phyloP scores from a whole-genome alignment of 768 basidiomycete genomes.

The Boletus sensibilis region DNA sequence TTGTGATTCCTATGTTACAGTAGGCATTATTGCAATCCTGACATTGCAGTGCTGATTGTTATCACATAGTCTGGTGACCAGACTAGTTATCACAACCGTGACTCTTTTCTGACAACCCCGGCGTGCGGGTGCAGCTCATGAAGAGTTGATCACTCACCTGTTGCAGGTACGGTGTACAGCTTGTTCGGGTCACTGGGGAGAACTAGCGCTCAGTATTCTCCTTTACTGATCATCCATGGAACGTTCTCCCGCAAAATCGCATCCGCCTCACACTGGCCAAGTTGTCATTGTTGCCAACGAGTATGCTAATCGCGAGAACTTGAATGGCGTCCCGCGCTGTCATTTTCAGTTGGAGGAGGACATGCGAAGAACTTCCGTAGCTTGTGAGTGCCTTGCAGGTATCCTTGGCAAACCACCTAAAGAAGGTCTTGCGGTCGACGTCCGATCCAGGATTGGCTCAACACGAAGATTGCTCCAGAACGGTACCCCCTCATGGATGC shows the following conservation, averaged over 20 bases:
- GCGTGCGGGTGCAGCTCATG: no score
- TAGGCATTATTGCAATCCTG: no score
- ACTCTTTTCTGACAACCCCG: no score
- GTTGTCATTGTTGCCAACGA: background rate
- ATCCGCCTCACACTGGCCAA: background rate
- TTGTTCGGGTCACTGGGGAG: background rate
- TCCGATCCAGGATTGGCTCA: conserved; percentile 3
- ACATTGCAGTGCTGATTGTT: no score
- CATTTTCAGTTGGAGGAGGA: conserved; percentile 7
- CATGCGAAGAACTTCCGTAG: conserved; percentile 6
- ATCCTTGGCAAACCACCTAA: background rate
- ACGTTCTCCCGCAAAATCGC: background rate
- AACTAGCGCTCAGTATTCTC: background rate
- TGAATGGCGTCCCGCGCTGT: background rate
- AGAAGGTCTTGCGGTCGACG: background rate
- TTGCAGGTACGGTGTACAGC: background rate
- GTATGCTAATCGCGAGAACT: background rate
- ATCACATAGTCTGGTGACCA: no score
- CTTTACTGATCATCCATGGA: background rate
- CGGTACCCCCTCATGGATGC: background rate
- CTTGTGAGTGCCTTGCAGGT: background rate
- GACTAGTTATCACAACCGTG: no score
- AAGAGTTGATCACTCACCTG: no score
- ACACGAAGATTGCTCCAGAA: background rate
- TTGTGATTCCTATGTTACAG: no score